A percentile compares a stretch with the other conserved stretches of the same genome.
These are phyloP conservation scores for Sporisorium sorghi DNA, from an alignment of 1,284 basidiomycete species.

Conservation along the genomic window DNA sequence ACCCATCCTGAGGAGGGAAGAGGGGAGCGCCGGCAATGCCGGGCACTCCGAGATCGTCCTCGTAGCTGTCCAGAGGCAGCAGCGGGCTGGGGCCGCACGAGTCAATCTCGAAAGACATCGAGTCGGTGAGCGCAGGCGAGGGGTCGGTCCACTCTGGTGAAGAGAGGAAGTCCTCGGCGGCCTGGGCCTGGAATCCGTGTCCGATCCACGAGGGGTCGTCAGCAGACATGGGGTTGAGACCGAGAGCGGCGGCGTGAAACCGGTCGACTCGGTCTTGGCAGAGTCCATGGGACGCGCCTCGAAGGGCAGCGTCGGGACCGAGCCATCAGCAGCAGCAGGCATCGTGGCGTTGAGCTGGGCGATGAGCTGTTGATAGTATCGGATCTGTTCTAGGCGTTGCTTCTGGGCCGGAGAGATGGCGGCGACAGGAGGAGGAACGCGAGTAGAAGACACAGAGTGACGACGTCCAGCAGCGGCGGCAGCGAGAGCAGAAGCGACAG, in stretches of 20 bases:
- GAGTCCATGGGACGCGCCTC: conserved; percentile 40
- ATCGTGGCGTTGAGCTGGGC: conserved; percentile 51
- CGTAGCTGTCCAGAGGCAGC: conserved; percentile 57
- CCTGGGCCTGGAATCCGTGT: conserved; percentile 55
- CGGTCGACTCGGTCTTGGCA: conserved; percentile 29
- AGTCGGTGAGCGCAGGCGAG: conserved; percentile 61
- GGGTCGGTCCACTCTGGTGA: conserved; percentile 64
- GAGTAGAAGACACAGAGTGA: conserved; percentile 38
- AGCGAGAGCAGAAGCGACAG: conserved; percentile 40
- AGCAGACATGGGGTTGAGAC: conserved; percentile 57
- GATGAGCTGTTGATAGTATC: conserved; percentile 51
- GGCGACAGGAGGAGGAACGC: conserved; percentile 12
- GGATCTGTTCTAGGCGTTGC: conserved; percentile 51
- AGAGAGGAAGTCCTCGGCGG: conserved; percentile 59
- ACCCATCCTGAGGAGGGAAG: conserved; percentile 42
- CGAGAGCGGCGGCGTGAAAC: conserved; percentile 48
- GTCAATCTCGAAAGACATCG: conserved; percentile 61
- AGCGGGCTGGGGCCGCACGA: conserved; percentile 64
- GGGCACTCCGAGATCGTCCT: conserved; percentile 53
- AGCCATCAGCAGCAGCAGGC: conserved; percentile 42
- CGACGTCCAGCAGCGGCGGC: conserved; percentile 38
- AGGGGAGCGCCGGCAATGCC: conserved; percentile 58
- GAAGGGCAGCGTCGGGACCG: conserved; percentile 36
- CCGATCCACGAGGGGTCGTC: conserved; percentile 58
- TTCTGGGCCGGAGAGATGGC: conserved; percentile 26